Percentiles rank a stretch among this genome's conserved stretches.
Evolutionary conservation across 768 basidiomycete genomes (phyloP).

Genomic region (Chalciporus pseudorubinellus): DNA sequence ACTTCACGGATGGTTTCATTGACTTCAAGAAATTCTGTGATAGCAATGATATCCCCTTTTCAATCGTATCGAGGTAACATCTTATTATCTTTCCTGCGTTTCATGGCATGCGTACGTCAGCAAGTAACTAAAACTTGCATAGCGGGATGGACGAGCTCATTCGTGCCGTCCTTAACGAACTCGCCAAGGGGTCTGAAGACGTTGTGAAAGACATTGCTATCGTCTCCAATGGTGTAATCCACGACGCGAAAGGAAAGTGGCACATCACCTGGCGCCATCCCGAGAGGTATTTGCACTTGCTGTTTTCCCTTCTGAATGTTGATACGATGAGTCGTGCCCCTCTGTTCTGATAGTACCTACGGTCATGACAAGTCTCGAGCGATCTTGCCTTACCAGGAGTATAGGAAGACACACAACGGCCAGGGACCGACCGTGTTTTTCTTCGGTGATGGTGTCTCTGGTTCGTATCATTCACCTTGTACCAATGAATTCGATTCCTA

Average conservation of each 20-base stretch:
- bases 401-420: constrained; percentile 26
- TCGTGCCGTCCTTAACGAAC: constrained; percentile 76
- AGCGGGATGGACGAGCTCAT: constrained; percentile 96
- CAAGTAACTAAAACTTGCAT: background rate
- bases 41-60: constrained; percentile 74
- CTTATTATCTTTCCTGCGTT: background rate
- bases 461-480: constrained; percentile 39
- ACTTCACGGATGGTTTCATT: constrained; percentile 62
- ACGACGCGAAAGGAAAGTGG: constrained; percentile 62
- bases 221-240: constrained; percentile 88
- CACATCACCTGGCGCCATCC: constrained; percentile 87
- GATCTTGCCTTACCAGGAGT: constrained; percentile 79
- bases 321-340: background rate
- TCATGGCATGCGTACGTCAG: background rate
- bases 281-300: constrained; percentile 53
- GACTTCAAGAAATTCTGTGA: constrained; percentile 87
- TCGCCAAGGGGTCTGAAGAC: constrained; percentile 58
- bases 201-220: constrained; percentile 78
- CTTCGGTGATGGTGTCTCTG: constrained; percentile 97
- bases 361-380: constrained; percentile 98
- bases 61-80: constrained; percentile 84
- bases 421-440: constrained; percentile 79
- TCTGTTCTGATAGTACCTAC: constrained; percentile 53
- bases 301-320: background rate
- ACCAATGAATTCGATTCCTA: background rate